Evolutionary conservation across 345 rosid species (phyloP), one percentile per base, ranked within the genome.

Genomic region (Ceriops zippeliana): DNA sequence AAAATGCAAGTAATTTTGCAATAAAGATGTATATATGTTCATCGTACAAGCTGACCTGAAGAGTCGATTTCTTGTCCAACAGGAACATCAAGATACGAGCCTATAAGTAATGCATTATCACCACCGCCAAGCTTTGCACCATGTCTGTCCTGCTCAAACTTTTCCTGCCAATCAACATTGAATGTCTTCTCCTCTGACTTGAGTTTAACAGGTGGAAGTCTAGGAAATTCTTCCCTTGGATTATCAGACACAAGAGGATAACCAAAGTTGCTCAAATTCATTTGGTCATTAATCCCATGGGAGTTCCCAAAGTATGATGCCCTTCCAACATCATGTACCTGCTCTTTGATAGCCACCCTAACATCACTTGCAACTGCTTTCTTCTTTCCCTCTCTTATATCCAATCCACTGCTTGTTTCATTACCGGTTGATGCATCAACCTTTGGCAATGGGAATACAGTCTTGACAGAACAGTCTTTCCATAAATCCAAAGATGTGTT

Each of bases 141-240:
- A 63, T 84, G 68, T 60, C 83, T 85, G 84, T 89, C 92, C 53
- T 65, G 89, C 64, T 90, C 98, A 79, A 83, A 86, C 56, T 89
- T 92, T 75, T 90, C 99, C 80, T 89, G 95, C 90, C 98, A 96
- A 77, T 81, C 86, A 68, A 85, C 72, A 73, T 73, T 80, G 64
- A 84, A 67, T n/a, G 87, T 72, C 66, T 87, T 92, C 71, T 96
- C 97, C 74, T 88, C 99, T 8, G 96, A 92, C 79, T 92, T 96
- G 60, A 96, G 92, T 79, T 84, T 96, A 73, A 96, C 99, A 2
- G 98, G 99, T 66, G 99, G 93, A 76, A 96, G 84, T 83, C 96
- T 84, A 57, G 99, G 99, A 47, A 82, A 83, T 75, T 92, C 98
- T 79, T 96, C 97, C 81, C 83, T 92, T 34, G 86, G 71, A 69